Conservation (phyloP, 2,329 filamentous ascomycete genomes). For the Claviceps africana region DNA sequence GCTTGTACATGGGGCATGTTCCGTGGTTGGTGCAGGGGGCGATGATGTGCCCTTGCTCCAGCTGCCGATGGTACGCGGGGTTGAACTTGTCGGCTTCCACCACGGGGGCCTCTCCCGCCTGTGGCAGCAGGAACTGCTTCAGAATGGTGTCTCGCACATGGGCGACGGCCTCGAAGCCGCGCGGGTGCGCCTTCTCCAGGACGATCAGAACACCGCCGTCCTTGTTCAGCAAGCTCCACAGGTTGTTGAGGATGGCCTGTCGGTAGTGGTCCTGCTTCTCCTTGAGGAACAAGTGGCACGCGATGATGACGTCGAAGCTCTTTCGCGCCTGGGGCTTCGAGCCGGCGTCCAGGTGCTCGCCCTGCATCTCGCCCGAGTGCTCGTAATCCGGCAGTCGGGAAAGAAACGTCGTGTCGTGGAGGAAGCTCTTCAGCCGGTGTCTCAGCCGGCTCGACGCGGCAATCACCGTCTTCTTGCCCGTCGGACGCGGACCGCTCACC, state of each 20-base stretch:
- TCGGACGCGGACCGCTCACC: slow-evolving; percentile 29
- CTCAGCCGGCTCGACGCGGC: slow-evolving; percentile 63
- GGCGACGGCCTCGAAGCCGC: slow-evolving; percentile 85
- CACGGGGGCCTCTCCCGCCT: slow-evolving; percentile 22
- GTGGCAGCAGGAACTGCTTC: slow-evolving; percentile 52
- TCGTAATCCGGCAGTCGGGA: slow-evolving; percentile 82
- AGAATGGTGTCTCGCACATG: slow-evolving; percentile 69
- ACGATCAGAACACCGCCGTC: slow-evolving; percentile 77
- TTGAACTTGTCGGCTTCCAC: slow-evolving; percentile 24
- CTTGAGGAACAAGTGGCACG: slow-evolving; percentile 68
- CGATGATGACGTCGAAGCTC: slow-evolving; percentile 78
- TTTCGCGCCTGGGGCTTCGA: slow-evolving; percentile 49
- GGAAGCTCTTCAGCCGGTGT: slow-evolving; percentile 57
- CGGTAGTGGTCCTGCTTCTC: slow-evolving; percentile 63
- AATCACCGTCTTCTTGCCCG: slow-evolving; percentile 68
- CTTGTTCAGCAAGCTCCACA: slow-evolving; percentile 76
- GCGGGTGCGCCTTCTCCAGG: slow-evolving; percentile 79
- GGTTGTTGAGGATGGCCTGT: slow-evolving; percentile 67
- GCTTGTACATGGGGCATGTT: slow-evolving; percentile 76
- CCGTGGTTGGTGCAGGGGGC: slow-evolving; percentile 80
- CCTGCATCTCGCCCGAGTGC: slow-evolving; percentile 45
- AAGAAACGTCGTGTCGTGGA: slow-evolving; percentile 84
- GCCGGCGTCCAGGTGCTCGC: slow-evolving; percentile 45
- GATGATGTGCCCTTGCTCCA: slow-evolving; percentile 49
- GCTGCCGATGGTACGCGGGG: slow-evolving; percentile 25